phyloP scores from a whole-genome alignment of 768 basidiomycete genomes.

The Suillus spraguei region DNA sequence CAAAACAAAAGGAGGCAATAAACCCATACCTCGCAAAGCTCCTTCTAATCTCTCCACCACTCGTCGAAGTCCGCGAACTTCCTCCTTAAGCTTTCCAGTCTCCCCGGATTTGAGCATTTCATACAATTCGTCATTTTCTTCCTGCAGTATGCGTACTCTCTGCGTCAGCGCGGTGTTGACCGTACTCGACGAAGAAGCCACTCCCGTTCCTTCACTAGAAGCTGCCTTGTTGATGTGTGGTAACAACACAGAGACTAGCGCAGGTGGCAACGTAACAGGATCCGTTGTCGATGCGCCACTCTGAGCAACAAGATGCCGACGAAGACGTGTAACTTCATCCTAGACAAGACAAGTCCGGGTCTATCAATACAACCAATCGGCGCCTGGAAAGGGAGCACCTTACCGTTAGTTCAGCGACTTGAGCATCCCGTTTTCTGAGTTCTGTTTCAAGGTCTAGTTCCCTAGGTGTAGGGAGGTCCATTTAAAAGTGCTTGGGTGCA shows the following conservation, averaged over 20 bases:
- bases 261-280: conserved; percentile 68
- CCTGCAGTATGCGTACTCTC: conserved; percentile 70
- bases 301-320: conserved; percentile 64
- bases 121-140: conserved; percentile 89
- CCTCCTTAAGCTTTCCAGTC: conserved; percentile 81
- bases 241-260: conserved; percentile 66
- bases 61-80: conserved; percentile 68
- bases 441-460: conserved; percentile 83
- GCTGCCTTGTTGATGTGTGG: conserved; percentile 61
- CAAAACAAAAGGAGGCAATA: conserved; percentile 4
- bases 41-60: conserved; percentile 71
- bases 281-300: conserved; percentile 61
- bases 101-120: conserved; percentile 72
- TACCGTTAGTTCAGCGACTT: conserved; percentile 73
- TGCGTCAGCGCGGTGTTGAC: conserved; percentile 77
- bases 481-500: conserved; percentile 32
- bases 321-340: conserved; percentile 75
- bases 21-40: conserved; percentile 68
- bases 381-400: conserved; percentile 35
- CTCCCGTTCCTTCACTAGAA: conserved; percentile 28
- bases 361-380: conserved; percentile 23
- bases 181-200: conserved; percentile 49
- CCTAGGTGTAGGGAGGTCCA: conserved; percentile 74
- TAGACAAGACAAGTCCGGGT: conserved; percentile 31
- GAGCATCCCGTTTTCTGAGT: conserved; percentile 73